Conservation (phyloP, 495 filamentous ascomycete genomes). For the Xylaria bambusicola region DNA sequence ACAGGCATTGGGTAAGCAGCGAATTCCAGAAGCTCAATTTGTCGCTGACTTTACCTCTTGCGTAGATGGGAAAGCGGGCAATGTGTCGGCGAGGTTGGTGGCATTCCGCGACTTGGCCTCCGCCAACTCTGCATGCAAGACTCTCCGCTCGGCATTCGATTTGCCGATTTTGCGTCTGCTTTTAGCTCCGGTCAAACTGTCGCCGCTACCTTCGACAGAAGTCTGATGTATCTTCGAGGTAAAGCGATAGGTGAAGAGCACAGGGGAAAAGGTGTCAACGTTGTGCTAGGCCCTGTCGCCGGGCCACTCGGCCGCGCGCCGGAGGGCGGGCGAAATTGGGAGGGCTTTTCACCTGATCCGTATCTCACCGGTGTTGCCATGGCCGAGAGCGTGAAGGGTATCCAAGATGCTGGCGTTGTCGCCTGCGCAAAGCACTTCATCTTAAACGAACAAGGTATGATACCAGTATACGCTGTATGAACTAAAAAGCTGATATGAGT, state of each 20-base stretch:
- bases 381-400: slow-evolving; percentile 73
- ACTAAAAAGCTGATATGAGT: slow-evolving; percentile 11
- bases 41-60: slow-evolving; percentile 22
- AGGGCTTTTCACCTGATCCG: slow-evolving; percentile 74
- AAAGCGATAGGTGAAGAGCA: slow-evolving; percentile 80
- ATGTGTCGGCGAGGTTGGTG: slow-evolving; percentile 78
- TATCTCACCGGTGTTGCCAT: slow-evolving; percentile 75
- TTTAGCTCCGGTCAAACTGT: slow-evolving; percentile 82
- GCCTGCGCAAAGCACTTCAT: slow-evolving; percentile 85
- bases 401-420: slow-evolving; percentile 79
- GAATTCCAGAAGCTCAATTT: not conserved
- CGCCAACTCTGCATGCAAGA: slow-evolving; percentile 86
- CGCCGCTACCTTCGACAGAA: slow-evolving; percentile 74
- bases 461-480: not conserved
- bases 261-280: slow-evolving; percentile 79
- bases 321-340: slow-evolving; percentile 89
- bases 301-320: slow-evolving; percentile 78
- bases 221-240: slow-evolving; percentile 73
- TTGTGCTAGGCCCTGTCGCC: slow-evolving; percentile 85
- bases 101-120: slow-evolving; percentile 76
- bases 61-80: slow-evolving; percentile 70
- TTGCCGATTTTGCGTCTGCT: slow-evolving; percentile 73
- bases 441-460: slow-evolving; percentile 61
- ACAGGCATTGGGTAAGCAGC: slow-evolving; percentile 73
- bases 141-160: slow-evolving; percentile 80